Base-by-base conservation (phyloP, 192 early-diverging fungal genomes). In the Rhizophagus sp. region DNA sequence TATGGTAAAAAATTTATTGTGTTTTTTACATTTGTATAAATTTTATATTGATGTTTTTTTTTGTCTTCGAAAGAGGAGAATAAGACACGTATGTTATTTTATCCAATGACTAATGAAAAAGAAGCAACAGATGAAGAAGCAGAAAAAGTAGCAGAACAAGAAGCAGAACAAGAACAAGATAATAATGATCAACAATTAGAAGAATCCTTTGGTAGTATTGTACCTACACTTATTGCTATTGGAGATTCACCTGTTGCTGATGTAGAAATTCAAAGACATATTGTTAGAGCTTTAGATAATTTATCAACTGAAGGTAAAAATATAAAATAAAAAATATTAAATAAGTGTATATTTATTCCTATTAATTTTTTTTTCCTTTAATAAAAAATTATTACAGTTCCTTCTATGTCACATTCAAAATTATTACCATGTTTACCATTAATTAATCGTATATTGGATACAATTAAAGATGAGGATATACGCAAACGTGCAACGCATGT, bases 211-310 rank as follows among this genome's bases (percentile, higher is more conserved):
- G 34, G 24, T 24, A 87, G 79, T 79, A 79, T 85, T 13, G 69
- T 85, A 13, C 76, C 83, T 19, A 80, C 80, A 6, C 70, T 85
- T 4, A 36, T 82, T 62, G 66, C 78, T 25, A 76, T 89, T 71
- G 88, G 80, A 15, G 62, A 86, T 80, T 34, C 74, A 61, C 34
- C 84, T 63, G 15, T 81, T 77, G 47, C 82, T 78, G 79, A 81
- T 30, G 80, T 81, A n/a, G 89, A 89, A 64, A 83, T 88, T n/a
- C 87, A 85, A 62, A 81, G 87, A 25, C 89, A 90, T 67, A 84
- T 89, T 41, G 81, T 89, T 73, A 83, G 89, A 3, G 89, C 89
- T 1, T 82, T 90, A 17, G 89, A 90, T 80, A 90, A 90, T 63
- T 80, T 90, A 44, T 81, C 83, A 52, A 85, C 82, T 67, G 64